phyloP scores from a whole-genome alignment of 2,329 filamentous ascomycete genomes.

The Cladosporium oxysporum region DNA sequence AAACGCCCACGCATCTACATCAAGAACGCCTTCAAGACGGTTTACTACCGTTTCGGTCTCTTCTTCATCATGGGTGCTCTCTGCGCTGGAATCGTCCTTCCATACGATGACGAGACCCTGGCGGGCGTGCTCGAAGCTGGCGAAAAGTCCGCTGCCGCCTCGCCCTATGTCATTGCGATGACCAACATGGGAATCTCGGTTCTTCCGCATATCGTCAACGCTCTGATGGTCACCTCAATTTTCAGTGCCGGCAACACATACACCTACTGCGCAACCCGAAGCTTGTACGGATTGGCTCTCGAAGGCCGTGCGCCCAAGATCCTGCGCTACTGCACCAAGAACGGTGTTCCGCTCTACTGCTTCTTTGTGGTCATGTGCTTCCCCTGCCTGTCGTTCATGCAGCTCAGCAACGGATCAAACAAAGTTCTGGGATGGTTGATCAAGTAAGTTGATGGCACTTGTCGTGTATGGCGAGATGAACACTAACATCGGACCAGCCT shows the following conservation, averaged over 20 bases:
- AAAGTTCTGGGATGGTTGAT: constrained; percentile 45
- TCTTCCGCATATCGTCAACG: constrained; percentile 45
- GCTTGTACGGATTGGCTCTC: constrained; percentile 55
- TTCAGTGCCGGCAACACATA: constrained; percentile 60
- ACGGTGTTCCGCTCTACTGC: constrained; percentile 63
- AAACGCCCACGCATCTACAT: constrained; percentile 48
- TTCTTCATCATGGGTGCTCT: constrained; percentile 52
- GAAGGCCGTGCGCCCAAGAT: constrained; percentile 57
- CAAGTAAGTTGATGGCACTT: constrained; percentile 33
- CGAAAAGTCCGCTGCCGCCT: constrained; percentile 36
- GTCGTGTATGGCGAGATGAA: too few species aligned
- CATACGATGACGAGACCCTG: constrained; percentile 34
- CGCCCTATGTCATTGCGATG: constrained; percentile 40
- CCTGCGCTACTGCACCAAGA: constrained; percentile 59
- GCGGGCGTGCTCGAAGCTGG: constrained; percentile 28
- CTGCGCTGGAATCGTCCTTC: constrained; percentile 46
- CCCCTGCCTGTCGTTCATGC: constrained; percentile 39
- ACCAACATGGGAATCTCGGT: constrained; percentile 46
- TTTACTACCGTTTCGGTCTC: constrained; percentile 48
- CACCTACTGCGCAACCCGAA: constrained; percentile 56
- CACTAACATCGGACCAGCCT: constrained; percentile 35
- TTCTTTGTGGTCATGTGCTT: constrained; percentile 52
- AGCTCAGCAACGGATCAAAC: constrained; percentile 34
- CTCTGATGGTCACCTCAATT: constrained; percentile 52
- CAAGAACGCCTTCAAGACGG: constrained; percentile 51